Conservation (phyloP, 495 filamentous ascomycete species). For the Barbatosphaeria neglecta region DNA sequence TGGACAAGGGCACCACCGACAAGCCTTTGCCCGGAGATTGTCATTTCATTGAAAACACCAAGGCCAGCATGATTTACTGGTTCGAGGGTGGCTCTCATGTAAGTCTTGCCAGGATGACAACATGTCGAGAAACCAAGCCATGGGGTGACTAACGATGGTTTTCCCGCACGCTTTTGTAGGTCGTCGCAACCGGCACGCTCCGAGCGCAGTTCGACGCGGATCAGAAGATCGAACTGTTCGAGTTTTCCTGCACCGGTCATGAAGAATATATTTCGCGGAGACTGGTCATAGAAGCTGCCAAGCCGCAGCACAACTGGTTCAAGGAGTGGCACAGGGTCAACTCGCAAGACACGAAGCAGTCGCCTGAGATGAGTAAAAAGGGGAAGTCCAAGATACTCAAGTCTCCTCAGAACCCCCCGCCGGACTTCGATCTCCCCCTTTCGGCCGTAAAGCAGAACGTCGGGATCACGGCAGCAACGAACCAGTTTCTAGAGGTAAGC, state of each 20-base stretch:
- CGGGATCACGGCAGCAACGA: conserved; percentile 48
- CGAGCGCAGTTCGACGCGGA: conserved; percentile 54
- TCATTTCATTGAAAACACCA: conserved; percentile 51
- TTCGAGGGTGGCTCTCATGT: conserved; percentile 61
- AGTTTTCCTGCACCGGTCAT: conserved; percentile 50
- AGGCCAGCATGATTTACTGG: conserved; percentile 60
- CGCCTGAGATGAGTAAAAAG: conserved; percentile 64
- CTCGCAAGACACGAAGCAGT: conserved; percentile 49
- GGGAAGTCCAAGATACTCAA: conserved; percentile 41
- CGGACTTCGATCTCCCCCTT: conserved; percentile 47
- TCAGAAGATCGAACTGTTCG: conserved; percentile 62
- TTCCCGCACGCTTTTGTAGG: conserved; percentile 22
- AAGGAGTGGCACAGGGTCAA: conserved; percentile 45
- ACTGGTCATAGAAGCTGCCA: conserved; percentile 40
- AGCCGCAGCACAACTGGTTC: conserved; percentile 40
- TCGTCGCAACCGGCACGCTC: conserved; percentile 51
- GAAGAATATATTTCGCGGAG: conserved; percentile 58
- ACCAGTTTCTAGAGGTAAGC: conserved; percentile 59
- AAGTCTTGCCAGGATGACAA: conserved; percentile 15
- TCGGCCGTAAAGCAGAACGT: conserved; percentile 49
- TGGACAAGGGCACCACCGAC: conserved; percentile 47
- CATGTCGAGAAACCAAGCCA: neutral
- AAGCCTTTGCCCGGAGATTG: conserved; percentile 45
- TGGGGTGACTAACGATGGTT: neutral
- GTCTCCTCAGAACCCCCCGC: conserved; percentile 36